Evolutionary conservation across 176 grass and related monocot species (phyloP).

Genomic region (Thinopyrum elongatum): DNA sequence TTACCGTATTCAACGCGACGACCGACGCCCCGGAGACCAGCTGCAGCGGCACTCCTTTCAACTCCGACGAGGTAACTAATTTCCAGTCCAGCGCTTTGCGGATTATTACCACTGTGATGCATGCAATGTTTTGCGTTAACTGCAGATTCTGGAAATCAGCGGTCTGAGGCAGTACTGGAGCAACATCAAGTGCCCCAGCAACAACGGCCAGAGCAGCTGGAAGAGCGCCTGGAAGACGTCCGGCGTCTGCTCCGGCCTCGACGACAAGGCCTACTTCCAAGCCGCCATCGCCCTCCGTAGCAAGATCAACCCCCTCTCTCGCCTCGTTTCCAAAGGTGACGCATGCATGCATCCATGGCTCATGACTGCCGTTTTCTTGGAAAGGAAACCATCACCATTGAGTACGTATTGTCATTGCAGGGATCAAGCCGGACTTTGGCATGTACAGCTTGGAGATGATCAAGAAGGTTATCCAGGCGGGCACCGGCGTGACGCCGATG

Average conservation of each 20-base stretch:
- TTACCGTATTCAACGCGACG: constrained; percentile 7
- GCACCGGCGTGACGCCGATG: background rate
- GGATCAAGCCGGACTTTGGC: constrained; percentile 15
- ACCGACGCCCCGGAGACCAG: background rate
- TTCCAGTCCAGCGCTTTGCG: too few relatives aligned
- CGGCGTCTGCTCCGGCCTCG: constrained; percentile 42
- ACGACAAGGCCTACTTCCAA: constrained; percentile 28
- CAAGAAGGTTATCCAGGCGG: background rate
- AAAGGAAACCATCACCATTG: background rate
- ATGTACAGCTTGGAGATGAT: constrained; percentile 38
- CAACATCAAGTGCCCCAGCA: constrained; percentile 51
- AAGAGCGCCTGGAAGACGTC: constrained; percentile 40
- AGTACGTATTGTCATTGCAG: background rate
- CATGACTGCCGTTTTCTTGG: too few relatives aligned
- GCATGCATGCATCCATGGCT: too few relatives aligned
- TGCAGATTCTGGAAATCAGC: constrained; percentile 6
- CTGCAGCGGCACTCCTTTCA: constrained; percentile 31
- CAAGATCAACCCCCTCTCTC: constrained; percentile 25
- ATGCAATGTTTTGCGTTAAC: background rate
- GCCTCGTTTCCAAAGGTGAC: constrained; percentile 11
- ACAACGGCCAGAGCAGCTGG: constrained; percentile 20
- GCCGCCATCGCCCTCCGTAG: constrained; percentile 26
- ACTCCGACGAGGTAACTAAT: background rate
- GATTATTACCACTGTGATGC: too few relatives aligned
- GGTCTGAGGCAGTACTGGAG: constrained; percentile 31